Conservation (phyloP, 108 stramenopile species). For the Aurantiochytrium sp. region DNA sequence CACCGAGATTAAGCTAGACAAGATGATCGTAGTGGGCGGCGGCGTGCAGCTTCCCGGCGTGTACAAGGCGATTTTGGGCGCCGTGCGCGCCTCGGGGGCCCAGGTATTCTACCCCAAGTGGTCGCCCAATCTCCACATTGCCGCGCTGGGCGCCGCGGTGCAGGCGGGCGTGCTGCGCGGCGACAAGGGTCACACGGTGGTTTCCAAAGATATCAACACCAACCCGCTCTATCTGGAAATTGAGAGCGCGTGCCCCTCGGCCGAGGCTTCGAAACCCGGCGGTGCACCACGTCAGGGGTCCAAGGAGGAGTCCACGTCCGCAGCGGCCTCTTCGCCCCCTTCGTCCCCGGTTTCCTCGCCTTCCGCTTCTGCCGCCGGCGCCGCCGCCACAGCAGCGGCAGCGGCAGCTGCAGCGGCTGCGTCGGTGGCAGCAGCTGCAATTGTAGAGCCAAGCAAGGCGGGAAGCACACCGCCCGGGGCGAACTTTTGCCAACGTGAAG, state of each 20-base stretch:
- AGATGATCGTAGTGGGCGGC: background rate
- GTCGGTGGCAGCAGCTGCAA: background rate
- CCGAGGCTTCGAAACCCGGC: too few relatives aligned
- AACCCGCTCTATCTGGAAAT: background rate
- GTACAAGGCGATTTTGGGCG: background rate
- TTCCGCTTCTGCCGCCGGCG: too few relatives aligned
- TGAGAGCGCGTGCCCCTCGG: too few relatives aligned
- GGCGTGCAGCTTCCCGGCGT: slow-evolving; percentile 14
- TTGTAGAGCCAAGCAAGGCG: too few relatives aligned
- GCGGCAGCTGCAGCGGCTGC: background rate
- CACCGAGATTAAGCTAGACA: background rate
- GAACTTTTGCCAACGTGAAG: too few relatives aligned
- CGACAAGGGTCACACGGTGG: background rate
- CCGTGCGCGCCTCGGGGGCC: background rate
- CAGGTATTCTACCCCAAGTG: background rate
- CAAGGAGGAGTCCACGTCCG: too few relatives aligned
- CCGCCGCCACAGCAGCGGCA: background rate
- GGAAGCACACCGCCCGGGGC: too few relatives aligned
- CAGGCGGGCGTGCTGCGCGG: background rate
- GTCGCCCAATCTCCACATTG: background rate
- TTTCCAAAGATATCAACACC: background rate
- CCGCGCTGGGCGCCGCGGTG: background rate
- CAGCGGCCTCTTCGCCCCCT: too few relatives aligned
- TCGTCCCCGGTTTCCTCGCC: too few relatives aligned
- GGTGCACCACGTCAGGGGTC: too few relatives aligned